These are phyloP conservation scores for Penicillium diatomitis DNA, from an alignment of 495 filamentous ascomycete species.

Conservation along the genomic window DNA sequence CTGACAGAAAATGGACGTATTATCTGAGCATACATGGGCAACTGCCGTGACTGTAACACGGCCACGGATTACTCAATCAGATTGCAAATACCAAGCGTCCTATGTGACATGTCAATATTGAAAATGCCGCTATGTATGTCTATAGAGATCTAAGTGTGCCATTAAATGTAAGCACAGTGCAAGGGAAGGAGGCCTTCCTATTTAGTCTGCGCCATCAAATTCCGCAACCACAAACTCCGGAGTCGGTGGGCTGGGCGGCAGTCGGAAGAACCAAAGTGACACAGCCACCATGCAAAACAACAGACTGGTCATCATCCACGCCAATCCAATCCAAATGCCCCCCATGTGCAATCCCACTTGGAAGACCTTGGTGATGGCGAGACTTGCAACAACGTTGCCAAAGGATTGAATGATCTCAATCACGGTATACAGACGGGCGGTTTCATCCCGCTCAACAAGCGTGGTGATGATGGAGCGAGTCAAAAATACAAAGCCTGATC, in stretches of 20 bases:
- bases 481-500: conserved; percentile 37
- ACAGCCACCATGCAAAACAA: conserved; percentile 32
- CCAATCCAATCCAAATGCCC: conserved; percentile 44
- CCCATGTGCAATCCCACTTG: conserved; percentile 38
- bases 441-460: conserved; percentile 43
- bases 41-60: too few species aligned
- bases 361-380: conserved; percentile 46
- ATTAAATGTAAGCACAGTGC: too few species aligned
- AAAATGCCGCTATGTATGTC: too few species aligned
- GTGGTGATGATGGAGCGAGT: conserved; percentile 44
- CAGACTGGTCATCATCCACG: conserved; percentile 43
- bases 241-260: conserved; percentile 14
- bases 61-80: too few species aligned
- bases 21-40: too few species aligned
- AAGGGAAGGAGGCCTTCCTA: not conserved
- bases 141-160: too few species aligned
- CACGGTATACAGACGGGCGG: conserved; percentile 47
- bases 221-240: conserved; percentile 19
- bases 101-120: too few species aligned
- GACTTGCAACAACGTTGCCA: conserved; percentile 44
- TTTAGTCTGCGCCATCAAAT: conserved; percentile 11
- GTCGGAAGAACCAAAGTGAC: conserved; percentile 30
- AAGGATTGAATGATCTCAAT: conserved; percentile 48
- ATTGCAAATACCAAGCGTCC: too few species aligned
- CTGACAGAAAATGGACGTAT: too few species aligned